Conservation (phyloP, 805 yeast species). For the Metschnikowia hibisci region DNA sequence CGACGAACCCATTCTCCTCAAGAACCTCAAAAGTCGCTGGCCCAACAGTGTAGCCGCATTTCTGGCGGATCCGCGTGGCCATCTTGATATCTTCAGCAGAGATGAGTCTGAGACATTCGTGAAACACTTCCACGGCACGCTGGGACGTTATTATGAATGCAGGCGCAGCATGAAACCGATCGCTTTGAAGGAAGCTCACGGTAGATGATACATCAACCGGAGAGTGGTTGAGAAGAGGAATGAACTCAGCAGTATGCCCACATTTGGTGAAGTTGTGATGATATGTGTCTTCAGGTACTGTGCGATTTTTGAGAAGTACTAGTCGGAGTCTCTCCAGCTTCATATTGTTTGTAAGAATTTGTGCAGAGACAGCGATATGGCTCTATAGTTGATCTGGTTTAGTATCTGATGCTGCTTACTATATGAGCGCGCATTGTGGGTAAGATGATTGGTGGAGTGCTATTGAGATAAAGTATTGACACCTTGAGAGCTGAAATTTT, state of each 20-base stretch:
- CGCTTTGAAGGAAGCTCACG: constrained; percentile 39
- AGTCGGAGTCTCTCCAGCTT: constrained; percentile 18
- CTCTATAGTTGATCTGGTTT: neutral
- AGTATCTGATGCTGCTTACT: neutral
- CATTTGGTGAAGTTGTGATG: constrained; percentile 38
- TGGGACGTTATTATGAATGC: constrained; percentile 81
- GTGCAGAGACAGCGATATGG: neutral
- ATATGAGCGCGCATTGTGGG: constrained; percentile 2
- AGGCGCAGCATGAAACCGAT: constrained; percentile 36
- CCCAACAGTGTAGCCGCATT: constrained; percentile 81
- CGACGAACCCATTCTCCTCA: constrained; percentile 55
- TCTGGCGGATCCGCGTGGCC: constrained; percentile 31
- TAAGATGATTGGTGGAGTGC: constrained; percentile 1
- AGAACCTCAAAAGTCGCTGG: constrained; percentile 76
- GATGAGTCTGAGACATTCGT: constrained; percentile 37
- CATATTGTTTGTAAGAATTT: neutral
- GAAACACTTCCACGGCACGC: constrained; percentile 81
- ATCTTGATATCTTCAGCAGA: constrained; percentile 10
- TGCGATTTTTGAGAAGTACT: constrained; percentile 65
- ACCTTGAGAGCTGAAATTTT: neutral
- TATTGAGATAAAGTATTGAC: neutral
- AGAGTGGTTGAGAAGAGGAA: constrained; percentile 72
- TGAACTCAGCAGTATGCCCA: constrained; percentile 46
- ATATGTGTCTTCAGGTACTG: constrained; percentile 68
- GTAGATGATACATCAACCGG: constrained; percentile 48